A percentile compares a stretch with the other conserved stretches of the same genome.
phyloP scores from a whole-genome alignment of 2,329 filamentous ascomycete genomes.

The Fusarium circinatum region DNA sequence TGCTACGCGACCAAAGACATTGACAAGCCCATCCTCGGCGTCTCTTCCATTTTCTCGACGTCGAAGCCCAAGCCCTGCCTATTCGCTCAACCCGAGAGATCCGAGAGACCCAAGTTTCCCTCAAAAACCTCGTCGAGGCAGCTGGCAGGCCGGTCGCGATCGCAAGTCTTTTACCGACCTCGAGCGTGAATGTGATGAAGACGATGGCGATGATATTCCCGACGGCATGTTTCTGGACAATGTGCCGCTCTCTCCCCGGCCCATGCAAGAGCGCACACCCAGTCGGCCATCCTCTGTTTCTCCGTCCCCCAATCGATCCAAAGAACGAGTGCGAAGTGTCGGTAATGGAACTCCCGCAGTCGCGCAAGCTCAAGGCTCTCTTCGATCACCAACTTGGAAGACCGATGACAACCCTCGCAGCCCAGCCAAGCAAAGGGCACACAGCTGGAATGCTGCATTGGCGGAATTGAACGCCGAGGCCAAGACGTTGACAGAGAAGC shows the following conservation, averaged over 20 bases:
- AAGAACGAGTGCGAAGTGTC: conserved; percentile 63
- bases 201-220: conserved; percentile 81
- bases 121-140: conserved; percentile 65
- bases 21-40: conserved; percentile 48
- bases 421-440: conserved; percentile 66
- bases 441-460: conserved; percentile 79
- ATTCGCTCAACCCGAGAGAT: conserved; percentile 58
- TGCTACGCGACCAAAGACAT: conserved; percentile 44
- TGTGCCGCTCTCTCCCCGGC: conserved; percentile 81
- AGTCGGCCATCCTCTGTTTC: conserved; percentile 65
- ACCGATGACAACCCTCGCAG: conserved; percentile 56
- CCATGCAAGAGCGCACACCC: conserved; percentile 63
- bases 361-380: conserved; percentile 67
- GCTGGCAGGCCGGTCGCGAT: conserved; percentile 74
- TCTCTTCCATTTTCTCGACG: conserved; percentile 53
- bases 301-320: conserved; percentile 64
- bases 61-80: conserved; percentile 63
- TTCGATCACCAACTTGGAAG: conserved; percentile 67
- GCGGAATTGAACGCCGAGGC: conserved; percentile 77
- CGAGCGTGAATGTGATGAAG: conserved; percentile 80
- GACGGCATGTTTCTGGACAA: conserved; percentile 84
- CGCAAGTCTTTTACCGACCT: conserved; percentile 76
- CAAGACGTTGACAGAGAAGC: conserved; percentile 77
- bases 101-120: conserved; percentile 55
- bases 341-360: conserved; percentile 73